Percentiles rank a stretch among this genome's conserved stretches.
Evolutionary conservation across 306 rosid genomes (phyloP).

Genomic region (Inga oerstediana): DNA sequence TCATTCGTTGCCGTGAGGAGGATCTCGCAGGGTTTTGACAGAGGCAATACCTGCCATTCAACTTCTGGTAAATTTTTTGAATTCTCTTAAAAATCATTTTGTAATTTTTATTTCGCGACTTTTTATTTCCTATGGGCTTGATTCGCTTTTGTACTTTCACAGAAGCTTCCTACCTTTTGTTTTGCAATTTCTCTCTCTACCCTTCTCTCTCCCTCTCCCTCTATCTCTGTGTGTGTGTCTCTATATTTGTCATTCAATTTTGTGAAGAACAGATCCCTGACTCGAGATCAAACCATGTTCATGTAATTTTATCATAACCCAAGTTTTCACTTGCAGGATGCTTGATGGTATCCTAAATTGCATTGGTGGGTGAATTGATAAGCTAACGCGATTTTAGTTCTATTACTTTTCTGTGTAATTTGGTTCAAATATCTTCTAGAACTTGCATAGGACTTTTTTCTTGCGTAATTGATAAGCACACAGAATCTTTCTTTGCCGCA

Average conservation of each 20-base stretch:
- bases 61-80: conserved; percentile 55
- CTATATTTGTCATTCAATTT: neutral
- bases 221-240: neutral
- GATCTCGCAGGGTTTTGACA: conserved; percentile 73
- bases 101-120: conserved; percentile 6
- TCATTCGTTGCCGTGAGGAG: conserved; percentile 81
- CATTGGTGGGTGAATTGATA: conserved; percentile 46
- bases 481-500: neutral
- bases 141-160: conserved; percentile 3
- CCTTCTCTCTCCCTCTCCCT: neutral
- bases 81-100: neutral
- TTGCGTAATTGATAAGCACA: neutral
- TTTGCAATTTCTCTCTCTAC: neutral
- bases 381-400: neutral
- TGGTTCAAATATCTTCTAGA: neutral
- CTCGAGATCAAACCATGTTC: conserved; percentile 33
- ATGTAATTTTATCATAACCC: conserved; percentile 31
- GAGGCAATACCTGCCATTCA: conserved; percentile 70
- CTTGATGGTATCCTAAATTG: conserved; percentile 51
- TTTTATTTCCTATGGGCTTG: neutral
- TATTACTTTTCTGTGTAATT: neutral
- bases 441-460: neutral
- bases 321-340: conserved; percentile 43
- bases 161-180: neutral
- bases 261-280: conserved; percentile 48